Base-by-base conservation (phyloP, 768 basidiomycete genomes). In the Leccinellum luteum region DNA sequence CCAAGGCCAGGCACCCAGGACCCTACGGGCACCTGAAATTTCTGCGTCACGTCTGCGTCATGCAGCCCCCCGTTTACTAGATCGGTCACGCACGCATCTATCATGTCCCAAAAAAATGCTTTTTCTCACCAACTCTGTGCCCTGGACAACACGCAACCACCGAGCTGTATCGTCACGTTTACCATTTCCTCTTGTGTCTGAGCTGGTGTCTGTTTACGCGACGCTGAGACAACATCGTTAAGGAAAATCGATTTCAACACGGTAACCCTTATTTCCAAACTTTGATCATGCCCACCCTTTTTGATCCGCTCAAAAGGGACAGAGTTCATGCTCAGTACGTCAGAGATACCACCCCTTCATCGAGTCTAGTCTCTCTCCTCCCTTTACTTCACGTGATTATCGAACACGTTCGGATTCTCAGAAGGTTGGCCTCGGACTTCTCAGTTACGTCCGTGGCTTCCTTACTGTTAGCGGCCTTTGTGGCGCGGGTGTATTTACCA, bases 381-480 rank as follows among this genome's bases (percentile, higher is more conserved):
- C 47, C 49, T 54, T 60, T 41, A 47, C 57, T 69, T 66, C 61
- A 61, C 60, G 60, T 58, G 64, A 61, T 64, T 50, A 64, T 67
- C 67, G 61, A 66, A 61, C 62, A 55, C 47, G 64, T 53, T 62
- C 58, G 57, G 62, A 66, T 70, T 64, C 71, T 60, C 69, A 66
- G 65, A 71, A 67, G 68, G 35, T 45, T 67, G 45, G 19, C 70
- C 68, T 73, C 70, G 70, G 70, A 73, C 70, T 73, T 71, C 43
- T 64, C 55, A 52, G 41, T 63, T 72, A 71, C 70, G 61, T 67
- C 70, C 70, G 72, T 71, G 60, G 58, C 72, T 71, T 72, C 72
- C 66, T 32, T 51, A 61, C 58, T 52, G 60, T 59, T 57, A 52
- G 61, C 61, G 55, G 52, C 19, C 70, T 72, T 73, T 61, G 72